Evolutionary conservation across 352 stramenopile species (phyloP), one percentile per base, ranked within the genome.

Genomic region (Pythium phragmiticola): DNA sequence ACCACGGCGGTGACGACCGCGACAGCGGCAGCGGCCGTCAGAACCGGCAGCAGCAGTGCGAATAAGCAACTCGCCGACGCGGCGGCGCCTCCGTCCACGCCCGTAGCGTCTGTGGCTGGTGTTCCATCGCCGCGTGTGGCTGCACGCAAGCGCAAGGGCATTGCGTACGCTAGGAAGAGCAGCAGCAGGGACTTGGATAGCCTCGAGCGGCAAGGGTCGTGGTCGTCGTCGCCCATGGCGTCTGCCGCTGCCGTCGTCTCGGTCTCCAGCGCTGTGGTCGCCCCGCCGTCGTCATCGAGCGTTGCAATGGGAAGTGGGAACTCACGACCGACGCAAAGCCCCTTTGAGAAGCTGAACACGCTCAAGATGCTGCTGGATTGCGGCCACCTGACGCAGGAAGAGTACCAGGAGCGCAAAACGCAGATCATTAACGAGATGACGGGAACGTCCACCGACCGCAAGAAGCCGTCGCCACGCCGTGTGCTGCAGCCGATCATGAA

Each of bases 381-480:
- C 30, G 85, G 85, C 8, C 85, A 94, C 59, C 72, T 94, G 16
- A 90, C 83, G 1, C 65, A 80, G 9, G 85, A 89, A 14, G 85
- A 94, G 65, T 92, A 94, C 52, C 79, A 90, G 33, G 84, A 91
- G 45, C 80, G 85, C 57, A 94, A 92, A 63, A 94, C 73, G 2
- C 85, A 94, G 66, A 92, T 94, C 65, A 94, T 94, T 46, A 94
- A 94, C 65, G 85, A 92, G 34, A 90, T 94, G 80, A 94, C 85
- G 2, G 85, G 85, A 2, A 94, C 85, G 16, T 89, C 76, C 5
- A 88, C 82, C 0, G 78, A 89, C 46, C 73, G 78, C 21, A 78
- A 84, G 75, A 74, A 86, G 60, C 65, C 69, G 37, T 85, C 76
- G 26, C 74, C 74, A 2, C 68, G 64, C 4, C 65, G 64, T 4